Base-by-base conservation (phyloP, 306 rosid species). In the Myrica gale region DNA sequence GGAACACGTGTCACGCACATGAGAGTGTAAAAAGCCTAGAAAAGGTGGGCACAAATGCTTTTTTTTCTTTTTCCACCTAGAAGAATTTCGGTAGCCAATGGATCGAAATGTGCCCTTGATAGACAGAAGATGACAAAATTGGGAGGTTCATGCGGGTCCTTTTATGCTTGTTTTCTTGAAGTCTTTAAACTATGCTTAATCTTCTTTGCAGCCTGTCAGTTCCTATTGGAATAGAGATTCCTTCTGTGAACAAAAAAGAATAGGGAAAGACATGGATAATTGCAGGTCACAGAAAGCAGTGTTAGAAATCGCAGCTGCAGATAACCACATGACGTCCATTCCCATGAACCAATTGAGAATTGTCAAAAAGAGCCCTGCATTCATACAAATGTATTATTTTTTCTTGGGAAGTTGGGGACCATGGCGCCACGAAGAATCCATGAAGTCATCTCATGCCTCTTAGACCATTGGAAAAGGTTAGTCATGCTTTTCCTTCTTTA, bases 381-480 rank as follows among this genome's bases (percentile, higher is more conserved):
- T 62, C 45, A 62, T 62, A 9, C 19, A 6, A 4, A 45, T 12
- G 5, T 7, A 62, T 4, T 44, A 62, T 6, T 62, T 21, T 63
- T 58, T 41, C 13, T 37, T 1, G 23, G 69, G 26, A 69, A 70
- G 63, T 47, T 56, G 46, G 51, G 32, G 20, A 69, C 48, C 50
- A 9, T 70, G 69, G 62, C 68, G 83, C 68, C 72, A 76, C 71
- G 71, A 11, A 82, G 54, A 79, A 53, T 65, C 20, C 13, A 13
- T 69, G 76, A 85, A 57, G n/a, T 85, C 81, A 80, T 79, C 76
- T 52, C 56, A 57, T 60, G 58, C 74, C 71, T 68, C 53, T 11
- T 70, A 11, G 32, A 65, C 52, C 43, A 46, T 61, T 4, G 46
- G 11, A 76, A 10, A 51, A 32, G 42, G 20, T 17, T 53, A 17